Evolutionary conservation across 441 rosid genomes (phyloP).

Genomic region (Iberis amara): DNA sequence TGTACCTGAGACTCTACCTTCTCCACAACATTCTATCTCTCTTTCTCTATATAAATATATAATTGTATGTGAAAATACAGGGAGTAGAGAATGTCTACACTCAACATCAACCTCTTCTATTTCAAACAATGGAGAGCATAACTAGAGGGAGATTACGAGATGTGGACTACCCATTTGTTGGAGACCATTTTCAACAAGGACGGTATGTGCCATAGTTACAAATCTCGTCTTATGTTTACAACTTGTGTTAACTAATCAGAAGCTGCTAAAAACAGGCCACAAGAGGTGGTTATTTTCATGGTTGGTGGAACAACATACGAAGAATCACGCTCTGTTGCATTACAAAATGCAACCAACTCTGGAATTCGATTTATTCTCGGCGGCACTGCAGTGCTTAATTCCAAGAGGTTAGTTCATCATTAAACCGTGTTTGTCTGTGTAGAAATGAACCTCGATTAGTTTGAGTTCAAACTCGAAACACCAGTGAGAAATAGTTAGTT

Average conservation of each 20-base stretch:
- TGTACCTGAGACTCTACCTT: conserved; percentile 17
- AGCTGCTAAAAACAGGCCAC: conserved; percentile 49
- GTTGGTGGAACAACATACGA: conserved; percentile 97
- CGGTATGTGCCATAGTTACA: conserved; percentile 43
- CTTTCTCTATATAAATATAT: neutral
- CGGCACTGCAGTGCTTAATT: conserved; percentile 75
- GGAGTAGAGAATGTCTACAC: conserved; percentile 98
- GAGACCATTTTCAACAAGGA: conserved; percentile 91
- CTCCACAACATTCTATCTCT: conserved; percentile 5
- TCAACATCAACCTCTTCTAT: conserved; percentile 91
- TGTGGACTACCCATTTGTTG: conserved; percentile 89
- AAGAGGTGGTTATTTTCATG: conserved; percentile 80
- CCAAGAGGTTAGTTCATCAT: conserved; percentile 56
- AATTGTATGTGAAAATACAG: conserved; percentile 30
- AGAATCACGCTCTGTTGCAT: conserved; percentile 78
- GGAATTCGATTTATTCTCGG: conserved; percentile 88
- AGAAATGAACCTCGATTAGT: neutral
- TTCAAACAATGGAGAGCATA: conserved; percentile 93
- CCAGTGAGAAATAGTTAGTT: neutral
- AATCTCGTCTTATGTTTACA: neutral
- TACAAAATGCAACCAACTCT: conserved; percentile 65
- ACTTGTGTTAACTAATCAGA: neutral
- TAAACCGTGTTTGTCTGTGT: neutral
- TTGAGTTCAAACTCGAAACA: neutral
- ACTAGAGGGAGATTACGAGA: conserved; percentile 81